phyloP scores from a whole-genome alignment of 2,329 filamentous ascomycete genomes.

The Arthroderma uncinatum region DNA sequence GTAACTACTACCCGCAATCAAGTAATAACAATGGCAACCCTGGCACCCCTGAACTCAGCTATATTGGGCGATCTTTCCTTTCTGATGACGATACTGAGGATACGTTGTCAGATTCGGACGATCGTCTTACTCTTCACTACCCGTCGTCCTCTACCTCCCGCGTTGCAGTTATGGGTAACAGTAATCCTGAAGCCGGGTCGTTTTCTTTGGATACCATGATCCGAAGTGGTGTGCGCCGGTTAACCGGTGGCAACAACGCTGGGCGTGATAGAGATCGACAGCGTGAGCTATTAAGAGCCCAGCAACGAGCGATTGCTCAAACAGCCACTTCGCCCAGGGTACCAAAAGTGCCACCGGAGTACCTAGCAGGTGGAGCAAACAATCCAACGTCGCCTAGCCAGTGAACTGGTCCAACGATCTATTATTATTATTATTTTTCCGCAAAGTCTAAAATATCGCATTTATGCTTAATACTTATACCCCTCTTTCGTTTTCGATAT shows the following conservation, averaged over 20 bases:
- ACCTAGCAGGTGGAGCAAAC: conserved; percentile 26
- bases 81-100: conserved; percentile 72
- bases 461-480: not conserved
- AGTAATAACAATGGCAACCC: conserved; percentile 20
- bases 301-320: conserved; percentile 32
- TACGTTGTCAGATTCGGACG: conserved; percentile 71
- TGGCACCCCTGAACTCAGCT: conserved; percentile 33
- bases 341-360: conserved; percentile 39
- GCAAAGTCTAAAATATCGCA: not conserved
- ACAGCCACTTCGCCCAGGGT: conserved; percentile 31
- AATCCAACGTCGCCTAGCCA: not conserved
- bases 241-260: conserved; percentile 35
- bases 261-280: conserved; percentile 36
- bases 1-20: conserved; percentile 36
- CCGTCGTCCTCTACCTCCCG: conserved; percentile 16
- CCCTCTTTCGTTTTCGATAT: not conserved
- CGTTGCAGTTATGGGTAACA: conserved; percentile 7
- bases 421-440: no score
- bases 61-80: conserved; percentile 49
- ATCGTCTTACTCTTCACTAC: conserved; percentile 40
- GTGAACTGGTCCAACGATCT: not conserved
- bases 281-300: conserved; percentile 33
- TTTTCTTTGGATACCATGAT: conserved; percentile 38
- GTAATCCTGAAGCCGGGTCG: conserved; percentile 28
- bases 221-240: conserved; percentile 37